A percentile compares a stretch with the other conserved stretches of the same genome.
phyloP scores from a whole-genome alignment of 1,284 basidiomycete species.

The Anthracocystis walkeri region DNA sequence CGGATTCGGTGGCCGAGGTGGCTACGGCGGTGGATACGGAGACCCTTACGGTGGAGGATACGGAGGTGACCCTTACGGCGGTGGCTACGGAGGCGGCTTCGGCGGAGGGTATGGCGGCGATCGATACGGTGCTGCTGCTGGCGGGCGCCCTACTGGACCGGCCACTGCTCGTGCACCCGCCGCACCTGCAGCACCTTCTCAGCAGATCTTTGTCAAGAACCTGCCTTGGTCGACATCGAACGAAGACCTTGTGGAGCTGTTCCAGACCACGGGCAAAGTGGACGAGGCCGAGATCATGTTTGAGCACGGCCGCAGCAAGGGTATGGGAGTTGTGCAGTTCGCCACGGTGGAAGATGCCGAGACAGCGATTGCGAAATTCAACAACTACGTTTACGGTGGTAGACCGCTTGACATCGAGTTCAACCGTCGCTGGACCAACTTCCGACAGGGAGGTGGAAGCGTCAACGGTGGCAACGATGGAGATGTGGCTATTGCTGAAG shows the following conservation, averaged over 20 bases:
- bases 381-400: conserved; percentile 63
- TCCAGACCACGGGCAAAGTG: conserved; percentile 95
- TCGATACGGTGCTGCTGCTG: conserved; percentile 15
- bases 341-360: conserved; percentile 87
- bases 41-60: conserved; percentile 32
- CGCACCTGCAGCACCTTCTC: conserved; percentile 79
- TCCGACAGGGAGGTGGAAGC: conserved; percentile 22
- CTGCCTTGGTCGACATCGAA: conserved; percentile 99
- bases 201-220: conserved; percentile 97
- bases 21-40: conserved; percentile 69
- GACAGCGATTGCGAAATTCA: conserved; percentile 78
- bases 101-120: conserved; percentile 35
- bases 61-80: conserved; percentile 25
- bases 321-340: conserved; percentile 94
- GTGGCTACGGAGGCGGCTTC: conserved; percentile 21
- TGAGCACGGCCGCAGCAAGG: conserved; percentile 89
- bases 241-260: conserved; percentile 95
- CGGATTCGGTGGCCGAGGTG: conserved; percentile 74
- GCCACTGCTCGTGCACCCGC: conserved; percentile 16
- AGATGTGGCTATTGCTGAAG: conserved; percentile 23
- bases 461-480: conserved; percentile 25
- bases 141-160: conserved; percentile 28
- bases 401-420: conserved; percentile 61
- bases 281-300: conserved; percentile 92
- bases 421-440: conserved; percentile 59